Evolutionary conservation across 345 rosid species (phyloP), one percentile per base, ranked within the genome.

Genomic region (Trapa incisa): DNA sequence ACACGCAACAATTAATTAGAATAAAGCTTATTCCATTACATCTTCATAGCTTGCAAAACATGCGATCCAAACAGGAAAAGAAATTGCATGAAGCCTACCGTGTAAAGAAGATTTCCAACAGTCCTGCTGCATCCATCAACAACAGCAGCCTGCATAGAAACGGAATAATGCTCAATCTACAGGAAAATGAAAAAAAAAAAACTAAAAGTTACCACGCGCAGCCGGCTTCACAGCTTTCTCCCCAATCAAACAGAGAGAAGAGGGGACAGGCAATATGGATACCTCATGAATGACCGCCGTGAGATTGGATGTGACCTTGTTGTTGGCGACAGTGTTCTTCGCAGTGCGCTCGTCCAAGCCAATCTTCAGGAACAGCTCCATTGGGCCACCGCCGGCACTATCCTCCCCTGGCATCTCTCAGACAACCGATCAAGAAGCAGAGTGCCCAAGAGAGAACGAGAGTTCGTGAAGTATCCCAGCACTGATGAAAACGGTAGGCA

Each of bases 321-420:
- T 75, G 77, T 91, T 94, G 61, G 93, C 91, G 33, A 89, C 62
- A 65, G 99, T 89, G 83, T 89, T 84, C 37, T 74, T 70, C 14
- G 96, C 97, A 5, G 91, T 94, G 60, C 86, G 80, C 70, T 91
- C 93, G 35, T 94, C 99, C 66, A 94, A 82, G 47, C 95, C 95
- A 11, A 86, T 87, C 73, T 84, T 91, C 70, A 91, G 73, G 75
- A 94, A 94, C 54, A 87, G 82, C 72, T 91, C 88, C 47, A 88
- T 29, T 13, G 77, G 68, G 67, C 67, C 68, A 56, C 75, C 79
- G 16, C 0, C 67, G 50, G 80, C 67, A 37, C 68, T 78, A 17
- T 71, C 87, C 61, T 22, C 29, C 29, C 70, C 78, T 70, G 56
- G 82, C 82, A 83, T 82, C 5, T 41, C 67, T 65, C 33, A 64